Base-by-base conservation (phyloP, 495 filamentous ascomycete genomes). In the Mycothermus thermophilus region DNA sequence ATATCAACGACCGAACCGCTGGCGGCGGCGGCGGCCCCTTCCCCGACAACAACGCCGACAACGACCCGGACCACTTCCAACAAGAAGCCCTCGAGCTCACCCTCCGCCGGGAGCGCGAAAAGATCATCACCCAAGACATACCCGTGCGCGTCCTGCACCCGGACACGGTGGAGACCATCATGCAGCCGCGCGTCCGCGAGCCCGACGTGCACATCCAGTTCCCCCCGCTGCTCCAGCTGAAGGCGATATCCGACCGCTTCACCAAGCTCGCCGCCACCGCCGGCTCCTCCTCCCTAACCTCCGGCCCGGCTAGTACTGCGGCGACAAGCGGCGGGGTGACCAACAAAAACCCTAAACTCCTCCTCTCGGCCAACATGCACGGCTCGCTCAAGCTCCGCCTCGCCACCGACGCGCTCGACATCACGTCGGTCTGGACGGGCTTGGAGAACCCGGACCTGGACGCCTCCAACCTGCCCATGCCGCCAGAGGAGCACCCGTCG, bases 171-270 rank as follows among this genome's bases (percentile, higher is more conserved):
- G 80, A 85, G 35, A 79, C 73, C 10, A 76, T 95, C 25, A 83
- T 87, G 55, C 87, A 97, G 57, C 90, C 90, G 10, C 75, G 73
- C 34, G 83, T 84, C 34, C 77, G 83, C 15, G 86, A 95, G 47
- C 85, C 88, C 27, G 88, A 97, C 50, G 86, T 93, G 1, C 80
- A 96, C 59, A 88, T 97, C 55, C 71, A 83, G 23, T 72, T 97
- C 0, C 90, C 90, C 0, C 74, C 79, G 0, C 60, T 97, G 3
- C 50, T 79, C 5, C 84, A 92, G 43, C 60, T 97, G 33, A 94
- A 95, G 44, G 75, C 75, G 36, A 88, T 96, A 39, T 85, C 80
- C 5, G 90, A 97, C 55, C 79, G 90, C 26, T 93, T 94, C 60
- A 95, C 83, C 27, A 87, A 82, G 42, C 69, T 95, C 0, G 64